Percentiles rank a stretch among this genome's conserved stretches.
These are phyloP conservation scores for Lactarius sanguifluus DNA, from an alignment of 768 basidiomycete species.

Conservation along the genomic window DNA sequence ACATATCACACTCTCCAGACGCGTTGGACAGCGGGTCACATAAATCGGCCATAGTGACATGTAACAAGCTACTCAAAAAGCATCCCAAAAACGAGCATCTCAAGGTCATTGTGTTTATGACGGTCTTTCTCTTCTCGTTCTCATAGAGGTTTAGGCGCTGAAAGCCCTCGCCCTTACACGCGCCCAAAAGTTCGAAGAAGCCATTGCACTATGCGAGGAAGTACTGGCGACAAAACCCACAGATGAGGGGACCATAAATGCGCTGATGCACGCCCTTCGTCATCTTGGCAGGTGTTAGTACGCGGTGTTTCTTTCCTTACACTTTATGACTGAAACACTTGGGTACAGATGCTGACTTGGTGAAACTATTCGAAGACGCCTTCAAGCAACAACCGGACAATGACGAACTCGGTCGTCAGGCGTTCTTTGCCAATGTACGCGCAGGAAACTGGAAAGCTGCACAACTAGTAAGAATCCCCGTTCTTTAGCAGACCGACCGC, in stretches of 20 bases:
- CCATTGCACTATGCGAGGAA: constrained; percentile 75
- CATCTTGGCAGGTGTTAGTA: constrained; percentile 66
- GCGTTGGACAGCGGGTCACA: constrained; percentile 83
- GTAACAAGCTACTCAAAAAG: constrained; percentile 88
- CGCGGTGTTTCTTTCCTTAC: constrained; percentile 5
- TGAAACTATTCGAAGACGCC: constrained; percentile 83
- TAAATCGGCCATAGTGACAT: constrained; percentile 81
- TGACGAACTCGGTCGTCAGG: constrained; percentile 81
- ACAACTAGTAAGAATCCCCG: constrained; percentile 59
- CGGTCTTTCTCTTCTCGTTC: constrained; percentile 1
- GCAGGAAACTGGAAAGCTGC: constrained; percentile 83
- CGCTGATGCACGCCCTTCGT: constrained; percentile 82
- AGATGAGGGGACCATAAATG: constrained; percentile 69
- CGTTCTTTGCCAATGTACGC: constrained; percentile 82
- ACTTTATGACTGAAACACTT: neutral
- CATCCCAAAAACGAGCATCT: constrained; percentile 70
- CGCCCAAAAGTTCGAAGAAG: constrained; percentile 83
- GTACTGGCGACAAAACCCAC: constrained; percentile 71
- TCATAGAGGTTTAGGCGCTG: constrained; percentile 53
- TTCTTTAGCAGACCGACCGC: neutral
- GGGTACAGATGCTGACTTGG: constrained; percentile 66
- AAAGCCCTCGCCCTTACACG: constrained; percentile 85
- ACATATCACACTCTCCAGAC: constrained; percentile 47
- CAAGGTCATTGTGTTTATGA: constrained; percentile 47
- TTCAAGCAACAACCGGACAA: constrained; percentile 78